Evolutionary conservation across 2,329 filamentous ascomycete genomes (phyloP), one percentile per base, ranked within the genome.

Genomic region (Cladosporium sp.): DNA sequence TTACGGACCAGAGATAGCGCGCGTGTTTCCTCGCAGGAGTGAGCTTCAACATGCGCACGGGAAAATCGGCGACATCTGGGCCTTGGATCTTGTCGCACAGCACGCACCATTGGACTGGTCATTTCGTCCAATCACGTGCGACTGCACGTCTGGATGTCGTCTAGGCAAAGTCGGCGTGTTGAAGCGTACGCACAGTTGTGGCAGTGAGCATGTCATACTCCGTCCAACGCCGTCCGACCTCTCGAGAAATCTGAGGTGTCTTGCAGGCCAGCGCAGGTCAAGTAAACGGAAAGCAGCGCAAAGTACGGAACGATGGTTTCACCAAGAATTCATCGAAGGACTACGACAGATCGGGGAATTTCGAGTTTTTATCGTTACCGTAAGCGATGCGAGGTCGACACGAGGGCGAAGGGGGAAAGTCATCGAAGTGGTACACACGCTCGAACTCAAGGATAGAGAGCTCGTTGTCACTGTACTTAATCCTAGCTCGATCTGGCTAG

Each of bases 261-360:
- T 21, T 14, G 13, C 53, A 57, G 21, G 14, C 36, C n/a, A 21
- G 14, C 53, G 53, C 11, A 57, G 53, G 53, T 36, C 32, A 18
- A 57, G 53, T 30, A 57, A 30, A 32, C 53, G 53, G 25, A 43
- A 32, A 34, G 53, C 28, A 21, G 53, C 53, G 16, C 53, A 57
- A n/a, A 21, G 18, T 30, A 57, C 28, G 53, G 53, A 23, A 57
- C 53, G 53, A 57, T 57, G 53, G 53, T 57, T 57, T 36, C 36
- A 43, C 36, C 36, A 43, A 18, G 36, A 43, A 18, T 43, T 43
- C 36, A 30, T 57, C 7, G 6, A 57, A 30, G 53, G 21, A 2
- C 32, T 57, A 6, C 18, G 53, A 8, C 18, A 21, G 14, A 16
- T 57, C 18, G 53, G 53, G n/a, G 53, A 57, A 30, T 57, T 57